Conservation (phyloP, 2,329 filamentous ascomycete species). For the Colletotrichum tofieldiae region DNA sequence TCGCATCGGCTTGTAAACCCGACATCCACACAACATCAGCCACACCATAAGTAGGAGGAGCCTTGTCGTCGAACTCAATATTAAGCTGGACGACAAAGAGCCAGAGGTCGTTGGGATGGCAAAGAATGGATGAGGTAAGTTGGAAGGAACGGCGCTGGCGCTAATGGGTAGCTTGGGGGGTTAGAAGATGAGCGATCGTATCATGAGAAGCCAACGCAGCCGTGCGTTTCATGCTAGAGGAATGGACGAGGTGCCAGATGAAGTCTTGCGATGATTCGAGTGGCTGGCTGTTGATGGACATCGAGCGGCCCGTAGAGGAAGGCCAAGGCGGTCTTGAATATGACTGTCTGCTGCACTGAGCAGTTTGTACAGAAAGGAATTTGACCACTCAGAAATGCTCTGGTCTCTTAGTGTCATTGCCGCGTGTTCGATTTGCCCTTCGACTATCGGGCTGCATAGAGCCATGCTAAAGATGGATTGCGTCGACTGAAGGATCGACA, state of each 20-base stretch:
- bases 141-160: not conserved
- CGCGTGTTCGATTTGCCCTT: not conserved
- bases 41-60: not conserved
- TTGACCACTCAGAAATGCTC: not conserved
- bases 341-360: not conserved
- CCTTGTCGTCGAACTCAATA: not conserved
- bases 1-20: too few species aligned
- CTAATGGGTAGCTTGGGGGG: constrained; percentile 4
- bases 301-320: not conserved
- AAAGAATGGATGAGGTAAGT: constrained; percentile 25
- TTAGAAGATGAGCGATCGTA: constrained; percentile 8
- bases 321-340: not conserved
- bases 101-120: not conserved
- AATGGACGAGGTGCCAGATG: not conserved
- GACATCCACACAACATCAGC: not conserved
- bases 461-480: not conserved
- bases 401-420: not conserved
- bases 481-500: not conserved
- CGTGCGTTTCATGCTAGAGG: not conserved
- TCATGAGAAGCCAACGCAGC: constrained; percentile 10
- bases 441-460: not conserved
- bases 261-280: not conserved
- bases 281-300: not conserved
- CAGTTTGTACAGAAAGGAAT: not conserved
- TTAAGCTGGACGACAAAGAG: not conserved